Percentiles rank a stretch among this genome's conserved stretches.
Conservation (phyloP, 2,329 filamentous ascomycete species). For the Colletotrichum orchidophilum region DNA sequence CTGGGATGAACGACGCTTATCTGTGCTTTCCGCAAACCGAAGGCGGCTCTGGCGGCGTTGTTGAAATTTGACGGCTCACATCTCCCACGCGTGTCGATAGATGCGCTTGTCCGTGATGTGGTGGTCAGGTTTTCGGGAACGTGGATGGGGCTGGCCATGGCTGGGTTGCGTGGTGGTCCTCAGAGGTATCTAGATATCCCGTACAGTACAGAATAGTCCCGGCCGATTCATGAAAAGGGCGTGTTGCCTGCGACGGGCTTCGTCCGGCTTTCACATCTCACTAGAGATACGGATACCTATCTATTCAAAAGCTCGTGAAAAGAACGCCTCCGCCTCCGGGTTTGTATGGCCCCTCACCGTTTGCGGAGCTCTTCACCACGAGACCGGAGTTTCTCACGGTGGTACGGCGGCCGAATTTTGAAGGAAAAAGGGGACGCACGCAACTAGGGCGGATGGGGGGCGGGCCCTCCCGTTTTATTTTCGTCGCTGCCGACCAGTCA, state of each 20-base stretch:
- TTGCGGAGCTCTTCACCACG: slow-evolving; percentile 14
- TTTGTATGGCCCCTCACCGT: background rate
- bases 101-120: background rate
- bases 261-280: background rate
- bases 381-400: slow-evolving; percentile 25
- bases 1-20: background rate
- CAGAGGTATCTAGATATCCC: too few relatives aligned
- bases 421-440: background rate
- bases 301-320: background rate
- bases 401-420: slow-evolving; percentile 24
- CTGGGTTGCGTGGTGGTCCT: too few relatives aligned
- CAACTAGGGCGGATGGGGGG: too few relatives aligned
- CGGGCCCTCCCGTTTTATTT: background rate
- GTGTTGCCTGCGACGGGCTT: background rate
- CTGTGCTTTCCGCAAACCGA: background rate
- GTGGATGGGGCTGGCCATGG: background rate
- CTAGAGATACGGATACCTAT: too few relatives aligned
- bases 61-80: background rate
- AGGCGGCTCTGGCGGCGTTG: background rate
- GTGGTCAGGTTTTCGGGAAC: background rate
- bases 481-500: background rate
- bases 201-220: background rate
- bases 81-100: background rate
- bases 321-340: background rate
- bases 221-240: background rate